These are phyloP conservation scores for Pholiota conissans DNA, from an alignment of 768 basidiomycete species.

Conservation along the genomic window DNA sequence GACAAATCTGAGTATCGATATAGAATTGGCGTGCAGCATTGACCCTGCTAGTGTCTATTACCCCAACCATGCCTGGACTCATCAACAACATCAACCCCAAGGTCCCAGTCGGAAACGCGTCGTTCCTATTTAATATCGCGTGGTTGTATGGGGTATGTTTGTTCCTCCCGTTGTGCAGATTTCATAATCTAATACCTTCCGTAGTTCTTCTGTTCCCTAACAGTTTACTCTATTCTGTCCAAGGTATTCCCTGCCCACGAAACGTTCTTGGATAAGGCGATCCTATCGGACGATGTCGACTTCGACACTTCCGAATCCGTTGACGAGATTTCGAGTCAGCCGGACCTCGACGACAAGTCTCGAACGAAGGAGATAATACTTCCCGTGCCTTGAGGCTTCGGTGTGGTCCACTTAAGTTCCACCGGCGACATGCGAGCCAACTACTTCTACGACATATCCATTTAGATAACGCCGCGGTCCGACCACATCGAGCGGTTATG, in stretches of 20 bases:
- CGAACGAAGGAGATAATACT: background rate
- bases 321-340: constrained; percentile 6
- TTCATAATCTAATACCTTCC: background rate
- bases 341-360: background rate
- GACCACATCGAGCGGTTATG: background rate
- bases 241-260: constrained; percentile 39
- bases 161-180: background rate
- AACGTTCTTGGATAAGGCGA: constrained; percentile 37
- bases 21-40: constrained; percentile 83
- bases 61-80: constrained; percentile 76
- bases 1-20: no score
- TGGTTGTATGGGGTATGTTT: constrained; percentile 73
- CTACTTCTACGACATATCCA: background rate
- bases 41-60: constrained; percentile 66
- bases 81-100: constrained; percentile 69
- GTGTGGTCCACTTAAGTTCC: background rate
- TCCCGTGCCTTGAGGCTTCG: background rate
- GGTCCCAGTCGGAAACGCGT: constrained; percentile 59
- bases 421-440: background rate
- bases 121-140: constrained; percentile 64
- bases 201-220: constrained; percentile 38
- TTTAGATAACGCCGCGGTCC: background rate
- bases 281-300: constrained; percentile 29
- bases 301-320: constrained; percentile 9
- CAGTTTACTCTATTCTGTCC: constrained; percentile 38